A percentile compares a stretch with the other conserved stretches of the same genome.
phyloP scores from a whole-genome alignment of 2,329 filamentous ascomycete species.

The Fusarium xylarioides region DNA sequence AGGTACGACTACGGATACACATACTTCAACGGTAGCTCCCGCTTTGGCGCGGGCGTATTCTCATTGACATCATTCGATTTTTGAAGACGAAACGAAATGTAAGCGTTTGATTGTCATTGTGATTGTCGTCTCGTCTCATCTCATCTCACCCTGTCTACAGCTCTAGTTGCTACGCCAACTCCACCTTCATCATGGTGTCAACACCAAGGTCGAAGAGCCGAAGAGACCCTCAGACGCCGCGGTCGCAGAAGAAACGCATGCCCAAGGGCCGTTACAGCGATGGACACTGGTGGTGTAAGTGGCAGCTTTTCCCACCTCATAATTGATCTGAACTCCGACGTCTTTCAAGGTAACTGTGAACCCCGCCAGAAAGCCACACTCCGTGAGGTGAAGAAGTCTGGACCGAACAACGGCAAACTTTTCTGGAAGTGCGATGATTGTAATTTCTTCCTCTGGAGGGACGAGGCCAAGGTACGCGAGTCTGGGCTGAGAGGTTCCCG shows the following conservation, averaged over 20 bases:
- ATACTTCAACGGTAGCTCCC: constrained; percentile 20
- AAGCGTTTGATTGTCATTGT: not conserved
- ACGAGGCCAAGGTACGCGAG: constrained; percentile 49
- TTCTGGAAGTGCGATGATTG: constrained; percentile 57
- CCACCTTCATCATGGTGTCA: constrained; percentile 13
- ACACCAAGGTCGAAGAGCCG: constrained; percentile 24
- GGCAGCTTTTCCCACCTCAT: not conserved
- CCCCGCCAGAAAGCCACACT: constrained; percentile 50
- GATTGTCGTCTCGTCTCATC: not conserved
- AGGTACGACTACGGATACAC: not conserved
- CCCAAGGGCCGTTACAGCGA: constrained; percentile 46
- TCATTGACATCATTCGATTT: not conserved
- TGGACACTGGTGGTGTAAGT: constrained; percentile 51
- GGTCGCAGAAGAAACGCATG: constrained; percentile 45
- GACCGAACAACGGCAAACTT: constrained; percentile 51
- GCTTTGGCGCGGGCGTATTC: not conserved
- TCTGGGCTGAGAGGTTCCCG: constrained; percentile 25
- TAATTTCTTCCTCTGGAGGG: constrained; percentile 57
- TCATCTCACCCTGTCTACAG: not conserved
- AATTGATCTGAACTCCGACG: not conserved
- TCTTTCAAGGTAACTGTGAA: constrained; percentile 52
- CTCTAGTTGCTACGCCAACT: not conserved
- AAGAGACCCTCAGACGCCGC: constrained; percentile 34
- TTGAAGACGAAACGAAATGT: not conserved
- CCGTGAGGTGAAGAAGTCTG: constrained; percentile 50